A percentile compares a stretch with the other conserved stretches of the same genome.
Evolutionary conservation across 768 basidiomycete genomes (phyloP).

Genomic region (Rhizopogon vinicolor): DNA sequence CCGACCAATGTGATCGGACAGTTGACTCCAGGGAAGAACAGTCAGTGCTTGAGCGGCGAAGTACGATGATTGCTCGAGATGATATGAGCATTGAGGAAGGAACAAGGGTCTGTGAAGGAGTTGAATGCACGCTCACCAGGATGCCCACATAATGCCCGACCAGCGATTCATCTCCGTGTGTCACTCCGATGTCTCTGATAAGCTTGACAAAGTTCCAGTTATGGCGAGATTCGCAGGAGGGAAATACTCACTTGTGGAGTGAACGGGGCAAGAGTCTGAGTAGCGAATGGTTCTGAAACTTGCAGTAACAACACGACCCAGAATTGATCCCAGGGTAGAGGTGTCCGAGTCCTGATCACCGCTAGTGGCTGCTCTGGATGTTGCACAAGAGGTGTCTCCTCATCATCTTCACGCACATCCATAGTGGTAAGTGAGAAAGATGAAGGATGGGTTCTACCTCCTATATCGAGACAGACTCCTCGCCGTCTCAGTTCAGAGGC

Average conservation of each 20-base stretch:
- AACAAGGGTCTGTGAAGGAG: conserved; percentile 17
- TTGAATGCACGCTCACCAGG: conserved; percentile 22
- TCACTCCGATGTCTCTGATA: conserved; percentile 16
- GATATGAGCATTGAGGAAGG: conserved; percentile 16
- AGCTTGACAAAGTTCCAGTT: neutral
- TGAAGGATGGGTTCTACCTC: no score
- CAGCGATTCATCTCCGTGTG: conserved; percentile 34
- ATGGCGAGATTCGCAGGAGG: neutral
- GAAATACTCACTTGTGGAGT: conserved; percentile 47
- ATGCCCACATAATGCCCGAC: conserved; percentile 40
- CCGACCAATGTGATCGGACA: conserved; percentile 48
- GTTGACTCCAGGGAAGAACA: conserved; percentile 54
- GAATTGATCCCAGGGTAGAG: conserved; percentile 61
- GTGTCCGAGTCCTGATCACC: conserved; percentile 29
- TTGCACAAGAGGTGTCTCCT: conserved; percentile 35
- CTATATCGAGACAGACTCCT: no score
- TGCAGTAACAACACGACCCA: conserved; percentile 60
- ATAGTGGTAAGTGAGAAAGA: neutral
- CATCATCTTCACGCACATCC: conserved; percentile 20
- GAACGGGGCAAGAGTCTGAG: conserved; percentile 67
- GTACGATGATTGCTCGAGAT: conserved; percentile 46
- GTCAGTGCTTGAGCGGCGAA: conserved; percentile 49
- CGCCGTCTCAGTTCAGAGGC: no score
- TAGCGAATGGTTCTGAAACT: conserved; percentile 65
- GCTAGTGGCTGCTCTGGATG: conserved; percentile 11